These are phyloP conservation scores for Neoboletus brunneissimus DNA, from an alignment of 768 basidiomycete species.

Conservation along the genomic window DNA sequence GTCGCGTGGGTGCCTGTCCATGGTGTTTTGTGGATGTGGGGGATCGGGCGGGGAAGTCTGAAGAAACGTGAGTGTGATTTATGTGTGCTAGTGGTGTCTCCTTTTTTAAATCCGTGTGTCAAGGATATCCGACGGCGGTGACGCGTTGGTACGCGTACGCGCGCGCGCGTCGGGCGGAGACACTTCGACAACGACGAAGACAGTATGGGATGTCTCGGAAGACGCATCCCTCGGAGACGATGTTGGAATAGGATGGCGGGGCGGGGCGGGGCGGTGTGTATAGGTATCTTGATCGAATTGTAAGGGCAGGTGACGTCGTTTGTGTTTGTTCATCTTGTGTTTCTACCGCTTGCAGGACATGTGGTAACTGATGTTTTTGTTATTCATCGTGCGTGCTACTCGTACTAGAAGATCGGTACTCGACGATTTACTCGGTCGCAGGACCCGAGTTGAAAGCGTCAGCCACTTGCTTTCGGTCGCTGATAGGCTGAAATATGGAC, in stretches of 20 bases:
- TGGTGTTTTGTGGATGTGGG: constrained; percentile 14
- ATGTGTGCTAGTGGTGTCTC: background rate
- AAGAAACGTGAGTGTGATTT: background rate
- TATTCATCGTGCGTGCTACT: background rate
- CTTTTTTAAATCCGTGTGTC: background rate
- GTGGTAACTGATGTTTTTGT: background rate
- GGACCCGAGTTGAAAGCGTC: background rate
- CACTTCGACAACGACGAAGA: background rate
- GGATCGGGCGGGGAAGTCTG: constrained; percentile 10
- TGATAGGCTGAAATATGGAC: background rate
- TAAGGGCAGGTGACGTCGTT: background rate
- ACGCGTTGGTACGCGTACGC: background rate
- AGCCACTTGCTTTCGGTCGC: constrained; percentile 1
- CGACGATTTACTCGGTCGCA: background rate
- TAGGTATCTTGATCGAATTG: background rate
- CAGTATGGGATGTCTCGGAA: background rate
- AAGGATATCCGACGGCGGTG: background rate
- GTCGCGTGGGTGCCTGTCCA: background rate
- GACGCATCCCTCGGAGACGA: background rate
- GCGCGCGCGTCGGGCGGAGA: background rate
- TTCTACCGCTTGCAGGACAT: background rate
- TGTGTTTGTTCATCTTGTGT: background rate
- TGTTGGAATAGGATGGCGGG: background rate
- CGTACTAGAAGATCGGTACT: constrained; percentile 2
- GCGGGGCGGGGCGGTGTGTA: background rate